Conservation (phyloP, 1,139 yeast species). For the Pichia sp. region DNA sequence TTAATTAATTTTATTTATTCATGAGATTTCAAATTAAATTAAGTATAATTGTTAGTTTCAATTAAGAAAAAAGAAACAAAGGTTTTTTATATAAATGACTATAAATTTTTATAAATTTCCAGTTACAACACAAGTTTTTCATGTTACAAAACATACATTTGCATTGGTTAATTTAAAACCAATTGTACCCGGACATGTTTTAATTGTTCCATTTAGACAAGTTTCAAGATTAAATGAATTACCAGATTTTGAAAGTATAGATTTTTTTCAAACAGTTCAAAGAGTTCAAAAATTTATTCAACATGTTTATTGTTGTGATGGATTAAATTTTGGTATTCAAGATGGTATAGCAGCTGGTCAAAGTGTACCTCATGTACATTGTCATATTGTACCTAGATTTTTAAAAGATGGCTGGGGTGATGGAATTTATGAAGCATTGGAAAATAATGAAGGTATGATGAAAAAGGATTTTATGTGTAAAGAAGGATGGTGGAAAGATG, state of each 20-base stretch:
- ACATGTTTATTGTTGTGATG: slow-evolving; percentile 63
- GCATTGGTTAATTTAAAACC: slow-evolving; percentile 90
- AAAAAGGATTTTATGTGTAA: slow-evolving; percentile 1
- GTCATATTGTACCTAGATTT: slow-evolving; percentile 84
- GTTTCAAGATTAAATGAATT: slow-evolving; percentile 64
- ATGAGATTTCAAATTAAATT: too few relatives aligned
- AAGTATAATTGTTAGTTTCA: slow-evolving; percentile 11
- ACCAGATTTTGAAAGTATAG: slow-evolving; percentile 63
- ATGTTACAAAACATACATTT: slow-evolving; percentile 52
- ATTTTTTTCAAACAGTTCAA: slow-evolving; percentile 76
- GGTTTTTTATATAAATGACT: slow-evolving; percentile 8
- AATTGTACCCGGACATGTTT: slow-evolving; percentile 80
- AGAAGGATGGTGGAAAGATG: slow-evolving; percentile 19
- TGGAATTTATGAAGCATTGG: slow-evolving; percentile 58
- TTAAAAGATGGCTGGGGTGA: slow-evolving; percentile 63
- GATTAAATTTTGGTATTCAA: slow-evolving; percentile 84
- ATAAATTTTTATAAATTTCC: slow-evolving; percentile 47
- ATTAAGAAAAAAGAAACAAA: too few relatives aligned
- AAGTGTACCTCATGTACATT: slow-evolving; percentile 86
- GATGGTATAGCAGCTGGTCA: slow-evolving; percentile 97
- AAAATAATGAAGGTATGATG: slow-evolving; percentile 34
- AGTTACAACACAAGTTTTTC: slow-evolving; percentile 59
- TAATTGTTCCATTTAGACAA: slow-evolving; percentile 73
- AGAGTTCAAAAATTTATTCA: slow-evolving; percentile 60
- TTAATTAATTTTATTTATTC: too few relatives aligned